A percentile compares a stretch with the other conserved stretches of the same genome.
phyloP scores from a whole-genome alignment of 179 eudicot species.

The Beta corolliflora region DNA sequence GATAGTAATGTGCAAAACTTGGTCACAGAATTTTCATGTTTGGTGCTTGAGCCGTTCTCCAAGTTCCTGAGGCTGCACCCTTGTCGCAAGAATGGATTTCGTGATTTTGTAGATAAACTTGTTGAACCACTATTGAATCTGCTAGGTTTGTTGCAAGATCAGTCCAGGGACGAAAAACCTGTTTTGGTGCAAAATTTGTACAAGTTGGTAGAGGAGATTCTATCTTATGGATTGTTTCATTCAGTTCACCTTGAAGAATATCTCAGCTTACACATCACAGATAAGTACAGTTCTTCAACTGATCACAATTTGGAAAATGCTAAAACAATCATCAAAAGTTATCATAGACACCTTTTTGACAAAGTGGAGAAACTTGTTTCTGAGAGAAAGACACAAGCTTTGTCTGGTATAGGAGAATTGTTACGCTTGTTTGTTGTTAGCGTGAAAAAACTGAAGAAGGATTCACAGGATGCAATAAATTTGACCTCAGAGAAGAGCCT shows the following conservation, averaged over 20 bases:
- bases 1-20: slow-evolving; percentile 40
- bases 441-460: slow-evolving; percentile 61
- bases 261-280: slow-evolving; percentile 61
- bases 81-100: slow-evolving; percentile 71
- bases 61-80: slow-evolving; percentile 79
- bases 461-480: slow-evolving; percentile 37
- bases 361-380: slow-evolving; percentile 60
- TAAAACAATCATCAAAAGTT: slow-evolving; percentile 66
- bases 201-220: slow-evolving; percentile 57
- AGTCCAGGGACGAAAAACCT: slow-evolving; percentile 25
- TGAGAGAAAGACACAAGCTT: slow-evolving; percentile 54
- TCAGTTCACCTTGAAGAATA: slow-evolving; percentile 84
- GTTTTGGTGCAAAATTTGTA: slow-evolving; percentile 37
- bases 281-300: slow-evolving; percentile 47
- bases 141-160: slow-evolving; percentile 44
- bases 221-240: slow-evolving; percentile 84
- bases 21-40: slow-evolving; percentile 51
- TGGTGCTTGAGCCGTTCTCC: slow-evolving; percentile 74
- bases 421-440: slow-evolving; percentile 62
- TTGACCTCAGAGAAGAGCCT: slow-evolving; percentile 39
- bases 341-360: slow-evolving; percentile 85
- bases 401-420: slow-evolving; percentile 72
- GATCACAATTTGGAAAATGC: slow-evolving; percentile 44
- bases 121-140: slow-evolving; percentile 71
- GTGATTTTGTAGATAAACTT: slow-evolving; percentile 74